These are phyloP conservation scores for Globisporangium spinosum DNA, from an alignment of 352 stramenopile genomes.

Conservation along the genomic window DNA sequence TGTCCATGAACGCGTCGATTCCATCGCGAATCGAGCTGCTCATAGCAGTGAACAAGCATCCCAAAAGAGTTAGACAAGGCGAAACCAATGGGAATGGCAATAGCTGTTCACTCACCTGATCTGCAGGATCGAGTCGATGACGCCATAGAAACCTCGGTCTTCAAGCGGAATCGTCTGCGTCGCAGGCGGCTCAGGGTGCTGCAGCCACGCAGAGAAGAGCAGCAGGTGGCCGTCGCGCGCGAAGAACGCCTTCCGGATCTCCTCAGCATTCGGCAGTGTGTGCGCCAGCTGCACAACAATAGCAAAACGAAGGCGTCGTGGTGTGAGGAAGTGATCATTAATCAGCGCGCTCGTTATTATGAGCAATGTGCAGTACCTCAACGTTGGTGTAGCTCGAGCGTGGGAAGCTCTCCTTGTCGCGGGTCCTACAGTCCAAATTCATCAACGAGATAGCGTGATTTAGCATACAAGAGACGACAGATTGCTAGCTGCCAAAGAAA, in stretches of 20 bases:
- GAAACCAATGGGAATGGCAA: background rate
- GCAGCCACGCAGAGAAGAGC: constrained; percentile 69
- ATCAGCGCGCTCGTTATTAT: background rate
- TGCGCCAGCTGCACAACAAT: constrained; percentile 26
- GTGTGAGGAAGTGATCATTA: background rate
- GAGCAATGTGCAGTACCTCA: constrained; percentile 25
- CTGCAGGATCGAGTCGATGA: constrained; percentile 74
- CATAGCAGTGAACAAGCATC: background rate
- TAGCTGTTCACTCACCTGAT: constrained; percentile 36
- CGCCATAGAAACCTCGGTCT: constrained; percentile 61
- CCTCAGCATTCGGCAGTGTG: constrained; percentile 22
- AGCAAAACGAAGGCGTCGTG: background rate
- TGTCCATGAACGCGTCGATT: constrained; percentile 69
- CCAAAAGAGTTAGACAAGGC: constrained; percentile 3
- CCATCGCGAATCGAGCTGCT: constrained; percentile 49
- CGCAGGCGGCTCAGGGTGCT: constrained; percentile 67
- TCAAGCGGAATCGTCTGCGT: constrained; percentile 65
- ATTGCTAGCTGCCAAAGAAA: background rate
- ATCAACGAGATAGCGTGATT: background rate
- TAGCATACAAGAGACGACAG: background rate
- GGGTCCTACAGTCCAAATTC: constrained; percentile 32
- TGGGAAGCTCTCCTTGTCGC: constrained; percentile 78
- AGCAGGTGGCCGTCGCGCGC: constrained; percentile 53
- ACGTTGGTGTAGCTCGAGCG: constrained; percentile 71
- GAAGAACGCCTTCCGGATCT: constrained; percentile 32